Conservation (phyloP, 768 basidiomycete genomes). For the Termitomyces sp. region DNA sequence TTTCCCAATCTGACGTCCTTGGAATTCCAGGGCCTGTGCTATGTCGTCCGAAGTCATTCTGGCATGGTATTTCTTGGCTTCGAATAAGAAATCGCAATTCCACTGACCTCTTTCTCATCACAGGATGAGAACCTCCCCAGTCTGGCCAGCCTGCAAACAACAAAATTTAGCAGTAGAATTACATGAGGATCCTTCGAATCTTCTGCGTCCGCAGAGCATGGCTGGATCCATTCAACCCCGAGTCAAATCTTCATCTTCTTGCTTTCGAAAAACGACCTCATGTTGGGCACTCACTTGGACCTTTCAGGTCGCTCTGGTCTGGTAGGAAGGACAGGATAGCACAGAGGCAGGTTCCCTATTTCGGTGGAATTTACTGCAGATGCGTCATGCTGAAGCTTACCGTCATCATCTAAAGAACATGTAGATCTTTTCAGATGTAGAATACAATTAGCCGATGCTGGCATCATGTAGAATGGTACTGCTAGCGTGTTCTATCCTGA, state of each 20-base stretch:
- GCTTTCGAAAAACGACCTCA: not conserved
- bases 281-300: not conserved
- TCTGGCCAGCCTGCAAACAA: not conserved
- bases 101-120: not conserved
- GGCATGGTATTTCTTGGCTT: not conserved
- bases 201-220: not conserved
- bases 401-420: not conserved
- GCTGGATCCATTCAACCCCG: too few relatives aligned
- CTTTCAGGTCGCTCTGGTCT: not conserved
- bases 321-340: not conserved
- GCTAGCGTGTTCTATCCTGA: not conserved
- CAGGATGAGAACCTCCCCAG: not conserved
- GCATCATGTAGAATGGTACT: too few relatives aligned
- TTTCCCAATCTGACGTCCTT: not conserved
- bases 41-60: not conserved
- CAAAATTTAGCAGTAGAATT: not conserved
- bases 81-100: not conserved
- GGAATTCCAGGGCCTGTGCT: not conserved
- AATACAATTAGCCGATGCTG: too few relatives aligned
- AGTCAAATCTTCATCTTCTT: not conserved
- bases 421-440: too few relatives aligned
- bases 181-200: not conserved
- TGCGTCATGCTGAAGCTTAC: not conserved
- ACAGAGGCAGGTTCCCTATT: not conserved
- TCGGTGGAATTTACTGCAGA: not conserved